Base-by-base conservation (phyloP, 768 basidiomycete species). In the Russula olivacea region DNA sequence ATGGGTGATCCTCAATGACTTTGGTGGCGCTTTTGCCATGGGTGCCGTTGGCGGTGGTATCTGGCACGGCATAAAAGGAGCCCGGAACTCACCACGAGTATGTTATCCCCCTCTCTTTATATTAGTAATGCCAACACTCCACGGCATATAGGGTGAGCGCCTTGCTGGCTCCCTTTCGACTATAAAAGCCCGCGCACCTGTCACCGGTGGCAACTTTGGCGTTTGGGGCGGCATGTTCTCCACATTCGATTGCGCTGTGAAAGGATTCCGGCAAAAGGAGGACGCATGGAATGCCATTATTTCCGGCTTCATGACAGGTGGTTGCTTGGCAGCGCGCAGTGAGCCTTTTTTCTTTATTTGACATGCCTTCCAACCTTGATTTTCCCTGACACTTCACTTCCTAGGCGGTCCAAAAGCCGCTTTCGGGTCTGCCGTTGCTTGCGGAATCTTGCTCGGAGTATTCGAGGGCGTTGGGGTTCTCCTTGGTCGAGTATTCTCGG, bases 261-360 rank as follows among this genome's bases (percentile, higher is more conserved):
- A 99, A 76, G 92, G 93, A 15, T 92, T 85, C 79, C 82, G 94
- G 73, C 93, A 97, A 78, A 97, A 98, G 74, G 94, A 97, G 76
- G 95, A 97, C 74, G 91, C 96, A 56, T 99, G 94, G 94, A 99
- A 99, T 72, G 94, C 94, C 47, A 98, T 99, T 70, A 88, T 97
- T 56, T 93, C 94, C 28, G 97, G 97, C 50, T 99, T 99, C 78
- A 83, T 97, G 86, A 98, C 97, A 11, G 97, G 97, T 75, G 97
- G 97, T 59, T 95, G 91, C 74, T 76, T 98, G 58, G 97, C 96
- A 61, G 83, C 90, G 65, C 83, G 96, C 78, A 92, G 96, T 97
- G 74, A 76, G 91, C 86, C 34, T 23, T 38, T 43, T 28, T n/a
- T 14, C 11, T 36, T 36, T 12, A 36, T 36, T 12, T 9, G 3